Conservation (phyloP, 2,329 filamentous ascomycete genomes). For the Aspergillus candidus region DNA sequence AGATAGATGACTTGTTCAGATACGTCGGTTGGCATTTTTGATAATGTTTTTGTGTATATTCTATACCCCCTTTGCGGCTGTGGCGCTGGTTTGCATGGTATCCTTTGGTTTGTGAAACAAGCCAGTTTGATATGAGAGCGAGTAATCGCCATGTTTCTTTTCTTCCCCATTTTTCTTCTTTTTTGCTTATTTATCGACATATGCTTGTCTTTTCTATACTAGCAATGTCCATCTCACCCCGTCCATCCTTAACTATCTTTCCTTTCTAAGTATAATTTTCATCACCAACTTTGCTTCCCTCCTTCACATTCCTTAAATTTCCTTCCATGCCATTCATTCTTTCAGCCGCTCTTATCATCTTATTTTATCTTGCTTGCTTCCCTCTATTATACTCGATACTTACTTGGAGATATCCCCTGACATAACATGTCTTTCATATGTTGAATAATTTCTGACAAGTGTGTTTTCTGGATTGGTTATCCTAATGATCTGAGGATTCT, state of each 20-base stretch:
- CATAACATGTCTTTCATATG: too few species aligned
- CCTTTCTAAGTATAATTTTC: slow-evolving; percentile 11
- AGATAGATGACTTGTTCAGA: slow-evolving; percentile 6
- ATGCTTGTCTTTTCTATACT: neutral
- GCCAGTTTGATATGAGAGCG: neutral
- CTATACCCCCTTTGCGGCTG: slow-evolving; percentile 14
- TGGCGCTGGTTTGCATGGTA: neutral
- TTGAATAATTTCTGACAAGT: too few species aligned
- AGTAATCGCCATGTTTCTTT: slow-evolving; percentile 1
- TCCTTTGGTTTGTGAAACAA: neutral
- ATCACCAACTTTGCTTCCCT: neutral
- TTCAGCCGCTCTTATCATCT: too few species aligned
- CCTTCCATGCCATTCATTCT: neutral
- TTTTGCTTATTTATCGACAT: neutral
- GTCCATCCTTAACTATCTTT: slow-evolving; percentile 4
- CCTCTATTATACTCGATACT: neutral
- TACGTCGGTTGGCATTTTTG: slow-evolving; percentile 7
- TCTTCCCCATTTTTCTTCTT: neutral
- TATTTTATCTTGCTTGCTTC: neutral
- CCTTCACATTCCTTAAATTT: neutral
- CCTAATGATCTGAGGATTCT: too few species aligned
- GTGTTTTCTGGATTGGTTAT: too few species aligned
- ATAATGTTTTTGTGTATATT: slow-evolving; percentile 5
- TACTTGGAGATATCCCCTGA: too few species aligned
- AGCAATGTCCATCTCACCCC: neutral